phyloP scores from a whole-genome alignment of 257 asterid species.

The Voacanga thouarsii region DNA sequence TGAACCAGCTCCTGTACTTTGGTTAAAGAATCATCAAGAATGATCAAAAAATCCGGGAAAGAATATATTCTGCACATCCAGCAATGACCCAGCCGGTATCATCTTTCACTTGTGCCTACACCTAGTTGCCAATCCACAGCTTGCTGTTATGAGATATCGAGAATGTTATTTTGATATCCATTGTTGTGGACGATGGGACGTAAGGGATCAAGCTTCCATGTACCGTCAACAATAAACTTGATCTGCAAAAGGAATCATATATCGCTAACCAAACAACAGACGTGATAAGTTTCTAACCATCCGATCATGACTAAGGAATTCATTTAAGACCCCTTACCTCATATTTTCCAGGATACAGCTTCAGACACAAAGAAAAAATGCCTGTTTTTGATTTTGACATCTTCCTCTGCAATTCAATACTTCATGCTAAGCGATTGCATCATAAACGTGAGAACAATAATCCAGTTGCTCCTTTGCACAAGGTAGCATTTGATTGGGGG shows the following conservation, averaged over 20 bases:
- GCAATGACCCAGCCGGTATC: neutral
- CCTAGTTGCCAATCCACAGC: neutral
- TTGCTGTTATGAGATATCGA: slow-evolving; percentile 39
- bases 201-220: slow-evolving; percentile 78
- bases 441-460: neutral
- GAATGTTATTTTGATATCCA: slow-evolving; percentile 72
- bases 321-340: slow-evolving; percentile 50
- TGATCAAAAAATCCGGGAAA: slow-evolving; percentile 11
- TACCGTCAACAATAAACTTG: slow-evolving; percentile 86
- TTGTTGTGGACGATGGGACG: slow-evolving; percentile 53
- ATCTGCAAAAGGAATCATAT: slow-evolving; percentile 45
- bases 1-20: neutral
- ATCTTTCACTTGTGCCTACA: neutral
- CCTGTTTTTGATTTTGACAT: slow-evolving; percentile 73
- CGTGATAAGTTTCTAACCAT: neutral
- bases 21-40: neutral
- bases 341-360: slow-evolving; percentile 85
- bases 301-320: slow-evolving; percentile 2
- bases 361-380: slow-evolving; percentile 53
- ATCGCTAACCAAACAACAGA: neutral
- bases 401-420: slow-evolving; percentile 68
- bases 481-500: neutral
- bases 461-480: neutral
- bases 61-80: neutral
- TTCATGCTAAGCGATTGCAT: neutral